Evolutionary conservation across 1,139 yeast genomes (phyloP).

Genomic region (Suhomyces panamericanus): DNA sequence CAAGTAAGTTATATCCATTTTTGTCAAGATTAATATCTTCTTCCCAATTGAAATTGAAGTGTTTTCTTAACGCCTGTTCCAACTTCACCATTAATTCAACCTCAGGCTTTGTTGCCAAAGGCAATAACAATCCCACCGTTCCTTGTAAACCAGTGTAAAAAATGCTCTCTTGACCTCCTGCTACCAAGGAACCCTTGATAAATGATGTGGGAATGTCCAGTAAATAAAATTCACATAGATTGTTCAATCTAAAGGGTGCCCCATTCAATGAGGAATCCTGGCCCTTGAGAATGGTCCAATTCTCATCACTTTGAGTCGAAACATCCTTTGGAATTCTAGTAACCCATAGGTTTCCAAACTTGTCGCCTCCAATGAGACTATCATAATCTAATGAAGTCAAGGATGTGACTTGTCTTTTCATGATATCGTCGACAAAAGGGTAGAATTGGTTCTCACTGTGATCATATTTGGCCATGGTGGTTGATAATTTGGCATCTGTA

Average conservation of each 20-base stretch:
- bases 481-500: constrained; percentile 68
- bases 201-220: constrained; percentile 74
- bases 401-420: constrained; percentile 66
- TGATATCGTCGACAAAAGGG: constrained; percentile 68
- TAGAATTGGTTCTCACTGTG: constrained; percentile 51
- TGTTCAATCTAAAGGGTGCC: constrained; percentile 52
- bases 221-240: constrained; percentile 61
- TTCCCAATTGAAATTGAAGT: constrained; percentile 29
- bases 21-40: constrained; percentile 28
- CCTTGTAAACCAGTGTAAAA: constrained; percentile 81
- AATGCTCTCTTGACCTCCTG: constrained; percentile 67
- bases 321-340: constrained; percentile 55
- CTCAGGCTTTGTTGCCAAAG: constrained; percentile 65
- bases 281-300: constrained; percentile 43
- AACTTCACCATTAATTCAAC: constrained; percentile 57
- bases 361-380: constrained; percentile 85
- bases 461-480: constrained; percentile 58
- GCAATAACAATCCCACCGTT: constrained; percentile 69
- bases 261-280: constrained; percentile 49
- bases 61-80: constrained; percentile 49
- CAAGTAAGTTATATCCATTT: constrained; percentile 41
- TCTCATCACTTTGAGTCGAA: constrained; percentile 50
- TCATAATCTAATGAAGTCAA: constrained; percentile 64
- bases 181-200: constrained; percentile 49
- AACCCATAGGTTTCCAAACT: constrained; percentile 77